A percentile compares a stretch with the other conserved stretches of the same genome.
These are phyloP conservation scores for Dipodascus albidus DNA, from an alignment of 805 yeast species.

Conservation along the genomic window DNA sequence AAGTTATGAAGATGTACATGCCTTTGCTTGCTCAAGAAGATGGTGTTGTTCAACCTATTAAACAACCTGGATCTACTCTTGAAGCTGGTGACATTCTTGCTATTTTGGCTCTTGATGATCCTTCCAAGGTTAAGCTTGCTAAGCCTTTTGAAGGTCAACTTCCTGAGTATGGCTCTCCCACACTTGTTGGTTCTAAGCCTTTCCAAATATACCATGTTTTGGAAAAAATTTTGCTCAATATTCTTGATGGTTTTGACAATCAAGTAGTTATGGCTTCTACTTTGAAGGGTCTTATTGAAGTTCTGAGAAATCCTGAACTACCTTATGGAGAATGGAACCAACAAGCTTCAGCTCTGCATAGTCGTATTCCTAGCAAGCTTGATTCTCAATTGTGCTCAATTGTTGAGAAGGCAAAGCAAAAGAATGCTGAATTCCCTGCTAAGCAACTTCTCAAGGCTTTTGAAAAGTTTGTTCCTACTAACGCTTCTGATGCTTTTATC, in stretches of 20 bases:
- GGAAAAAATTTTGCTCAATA: slow-evolving; percentile 56
- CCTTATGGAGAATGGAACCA: slow-evolving; percentile 91
- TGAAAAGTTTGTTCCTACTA: slow-evolving; percentile 50
- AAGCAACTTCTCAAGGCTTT: slow-evolving; percentile 66
- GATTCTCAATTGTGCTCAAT: slow-evolving; percentile 55
- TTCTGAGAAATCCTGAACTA: slow-evolving; percentile 65
- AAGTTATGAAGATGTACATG: slow-evolving; percentile 99
- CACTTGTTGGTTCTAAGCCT: slow-evolving; percentile 72
- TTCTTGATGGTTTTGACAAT: slow-evolving; percentile 85
- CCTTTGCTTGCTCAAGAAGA: slow-evolving; percentile 89
- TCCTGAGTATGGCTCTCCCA: slow-evolving; percentile 80
- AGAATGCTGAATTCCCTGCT: slow-evolving; percentile 87
- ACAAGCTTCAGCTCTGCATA: slow-evolving; percentile 81
- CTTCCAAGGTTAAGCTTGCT: slow-evolving; percentile 94
- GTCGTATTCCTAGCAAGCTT: slow-evolving; percentile 72
- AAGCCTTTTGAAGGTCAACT: slow-evolving; percentile 88
- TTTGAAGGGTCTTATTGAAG: slow-evolving; percentile 56
- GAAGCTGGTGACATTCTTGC: slow-evolving; percentile 96
- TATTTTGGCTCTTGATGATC: slow-evolving; percentile 88
- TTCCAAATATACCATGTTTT: slow-evolving; percentile 57
- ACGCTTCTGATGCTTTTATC: slow-evolving; percentile 30
- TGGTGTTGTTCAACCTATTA: slow-evolving; percentile 83
- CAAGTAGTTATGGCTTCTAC: slow-evolving; percentile 88
- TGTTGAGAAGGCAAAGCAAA: slow-evolving; percentile 50
- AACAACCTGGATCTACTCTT: slow-evolving; percentile 97